A percentile compares a stretch with the other conserved stretches of the same genome.
phyloP scores from a whole-genome alignment of 2,329 filamentous ascomycete genomes.

The Alternaria alternata region DNA sequence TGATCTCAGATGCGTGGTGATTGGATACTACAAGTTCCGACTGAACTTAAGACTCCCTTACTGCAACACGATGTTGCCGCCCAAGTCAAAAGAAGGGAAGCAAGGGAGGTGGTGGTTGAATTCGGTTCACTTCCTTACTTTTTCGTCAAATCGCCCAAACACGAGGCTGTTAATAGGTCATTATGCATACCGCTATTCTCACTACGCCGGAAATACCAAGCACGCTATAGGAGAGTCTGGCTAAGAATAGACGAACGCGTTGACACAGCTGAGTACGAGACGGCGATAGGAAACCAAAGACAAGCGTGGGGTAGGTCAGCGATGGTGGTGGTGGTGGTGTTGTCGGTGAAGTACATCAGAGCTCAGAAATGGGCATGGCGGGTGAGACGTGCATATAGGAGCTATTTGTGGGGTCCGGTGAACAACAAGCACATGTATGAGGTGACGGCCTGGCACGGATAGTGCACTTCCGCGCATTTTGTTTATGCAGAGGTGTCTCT shows the following conservation, averaged over 20 bases:
- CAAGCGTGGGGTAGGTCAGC: neutral
- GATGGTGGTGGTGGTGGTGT: neutral
- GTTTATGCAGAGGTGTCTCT: neutral
- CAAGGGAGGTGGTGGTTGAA: neutral
- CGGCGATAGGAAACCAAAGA: neutral
- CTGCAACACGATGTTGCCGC: neutral
- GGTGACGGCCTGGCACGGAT: neutral
- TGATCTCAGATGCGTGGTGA: neutral
- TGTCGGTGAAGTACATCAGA: neutral
- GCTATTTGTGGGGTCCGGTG: conserved; percentile 1
- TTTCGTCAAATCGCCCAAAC: conserved; percentile 7
- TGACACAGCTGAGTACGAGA: conserved; percentile 16
- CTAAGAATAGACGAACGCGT: conserved; percentile 27
- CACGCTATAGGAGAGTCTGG: conserved; percentile 13
- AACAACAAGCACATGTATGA: neutral
- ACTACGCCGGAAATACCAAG: conserved; percentile 6
- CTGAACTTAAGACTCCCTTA: neutral
- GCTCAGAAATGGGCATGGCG: neutral
- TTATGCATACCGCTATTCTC: conserved; percentile 29
- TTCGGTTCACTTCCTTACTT: conserved; percentile 1
- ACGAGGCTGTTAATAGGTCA: conserved; percentile 24
- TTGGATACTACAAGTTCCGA: neutral
- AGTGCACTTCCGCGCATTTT: neutral
- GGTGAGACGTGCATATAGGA: neutral
- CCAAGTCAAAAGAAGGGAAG: neutral